Percentiles rank a stretch among this genome's conserved stretches.
Conservation (phyloP, 345 rosid genomes). For the Pistacia vera region DNA sequence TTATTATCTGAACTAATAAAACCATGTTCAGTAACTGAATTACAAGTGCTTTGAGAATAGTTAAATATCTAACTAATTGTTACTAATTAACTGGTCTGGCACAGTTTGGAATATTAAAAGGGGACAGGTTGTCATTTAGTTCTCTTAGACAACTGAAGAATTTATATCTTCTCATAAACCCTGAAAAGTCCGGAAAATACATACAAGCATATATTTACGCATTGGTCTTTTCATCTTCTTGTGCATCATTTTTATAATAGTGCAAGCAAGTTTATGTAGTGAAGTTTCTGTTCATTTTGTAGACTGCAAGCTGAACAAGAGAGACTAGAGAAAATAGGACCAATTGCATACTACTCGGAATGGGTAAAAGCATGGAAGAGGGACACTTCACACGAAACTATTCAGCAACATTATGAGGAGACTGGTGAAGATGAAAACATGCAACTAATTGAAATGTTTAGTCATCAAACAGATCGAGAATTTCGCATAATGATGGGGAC, state of each 20-base stretch:
- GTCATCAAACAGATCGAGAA: conserved; percentile 80
- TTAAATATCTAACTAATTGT: neutral
- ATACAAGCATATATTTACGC: too few species aligned
- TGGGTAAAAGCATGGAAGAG: conserved; percentile 94
- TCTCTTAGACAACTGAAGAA: too few species aligned
- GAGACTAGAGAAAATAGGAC: conserved; percentile 67
- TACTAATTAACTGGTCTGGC: neutral
- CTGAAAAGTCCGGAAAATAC: too few species aligned
- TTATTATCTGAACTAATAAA: neutral
- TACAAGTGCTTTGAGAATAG: neutral
- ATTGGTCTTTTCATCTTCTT: too few species aligned
- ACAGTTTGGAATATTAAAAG: neutral
- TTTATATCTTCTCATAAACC: too few species aligned
- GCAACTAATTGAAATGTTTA: conserved; percentile 82
- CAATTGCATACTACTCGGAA: conserved; percentile 88
- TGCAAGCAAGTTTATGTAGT: conserved; percentile 5
- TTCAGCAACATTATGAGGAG: conserved; percentile 90
- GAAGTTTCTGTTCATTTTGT: conserved; percentile 14
- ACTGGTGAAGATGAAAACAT: conserved; percentile 93
- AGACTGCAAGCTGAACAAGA: conserved; percentile 84
- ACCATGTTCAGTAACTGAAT: neutral
- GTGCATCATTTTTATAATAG: too few species aligned
- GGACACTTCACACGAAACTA: conserved; percentile 86
- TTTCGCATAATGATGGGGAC: conserved; percentile 90
- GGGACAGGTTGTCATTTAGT: too few species aligned